Evolutionary conservation across 2,329 filamentous ascomycete genomes (phyloP).

Genomic region (Fusarium udum): DNA sequence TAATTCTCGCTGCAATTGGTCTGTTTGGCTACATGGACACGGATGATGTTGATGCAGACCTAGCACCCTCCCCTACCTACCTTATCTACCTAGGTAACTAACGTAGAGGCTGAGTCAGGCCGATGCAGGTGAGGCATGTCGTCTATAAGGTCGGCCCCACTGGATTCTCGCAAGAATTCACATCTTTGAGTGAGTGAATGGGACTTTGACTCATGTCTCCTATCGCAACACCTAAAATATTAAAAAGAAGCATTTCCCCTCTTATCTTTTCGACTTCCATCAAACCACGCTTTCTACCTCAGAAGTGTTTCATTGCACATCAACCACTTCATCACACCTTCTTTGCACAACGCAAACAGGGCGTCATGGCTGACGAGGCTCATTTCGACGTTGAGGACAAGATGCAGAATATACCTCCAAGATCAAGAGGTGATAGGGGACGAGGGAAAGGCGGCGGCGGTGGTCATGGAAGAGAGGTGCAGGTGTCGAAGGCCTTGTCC

Average conservation of each 20-base stretch:
- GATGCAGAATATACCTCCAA: constrained; percentile 34
- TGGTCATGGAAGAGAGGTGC: constrained; percentile 54
- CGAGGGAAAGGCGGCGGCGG: constrained; percentile 44
- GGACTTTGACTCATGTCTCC: constrained; percentile 4
- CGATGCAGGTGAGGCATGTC: constrained; percentile 16
- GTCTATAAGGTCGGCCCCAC: constrained; percentile 3
- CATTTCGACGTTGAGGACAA: constrained; percentile 39
- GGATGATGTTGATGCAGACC: neutral
- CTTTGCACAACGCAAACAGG: neutral
- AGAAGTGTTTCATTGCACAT: neutral
- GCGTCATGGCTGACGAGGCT: constrained; percentile 33
- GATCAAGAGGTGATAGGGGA: constrained; percentile 32
- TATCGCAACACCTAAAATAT: neutral
- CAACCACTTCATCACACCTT: neutral
- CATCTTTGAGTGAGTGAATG: neutral
- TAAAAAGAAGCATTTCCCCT: neutral
- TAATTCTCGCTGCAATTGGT: neutral
- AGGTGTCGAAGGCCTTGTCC: constrained; percentile 64
- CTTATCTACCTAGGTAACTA: neutral
- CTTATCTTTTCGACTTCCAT: neutral
- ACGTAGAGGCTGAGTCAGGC: constrained; percentile 39
- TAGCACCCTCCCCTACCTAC: neutral
- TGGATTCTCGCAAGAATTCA: constrained; percentile 2
- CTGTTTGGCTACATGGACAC: neutral
- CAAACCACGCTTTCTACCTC: neutral